Evolutionary conservation across 306 rosid genomes (phyloP).

Genomic region (Begonia fuchsioides): DNA sequence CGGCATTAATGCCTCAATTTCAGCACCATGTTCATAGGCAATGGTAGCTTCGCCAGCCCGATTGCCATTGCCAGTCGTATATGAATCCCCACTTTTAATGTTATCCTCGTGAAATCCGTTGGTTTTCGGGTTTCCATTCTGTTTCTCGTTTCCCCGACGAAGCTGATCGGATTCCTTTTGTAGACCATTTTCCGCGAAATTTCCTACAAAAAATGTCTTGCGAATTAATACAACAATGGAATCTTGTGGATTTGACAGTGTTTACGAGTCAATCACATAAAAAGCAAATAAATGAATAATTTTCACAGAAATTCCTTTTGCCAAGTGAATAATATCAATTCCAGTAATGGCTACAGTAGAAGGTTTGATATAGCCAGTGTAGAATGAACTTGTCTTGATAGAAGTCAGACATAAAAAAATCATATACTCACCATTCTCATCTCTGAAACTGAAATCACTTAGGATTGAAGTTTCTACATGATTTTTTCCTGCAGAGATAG

Average conservation of each 20-base stretch:
- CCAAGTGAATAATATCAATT: no score
- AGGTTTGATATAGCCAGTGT: no score
- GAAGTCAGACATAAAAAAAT: no score
- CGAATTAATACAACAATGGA: background rate
- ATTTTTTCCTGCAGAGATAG: no score
- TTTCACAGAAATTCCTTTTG: no score
- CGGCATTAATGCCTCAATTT: conserved; percentile 89
- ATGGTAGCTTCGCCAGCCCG: conserved; percentile 98
- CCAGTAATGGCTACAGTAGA: no score
- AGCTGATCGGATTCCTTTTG: conserved; percentile 31
- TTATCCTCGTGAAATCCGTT: conserved; percentile 47
- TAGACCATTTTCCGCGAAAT: conserved; percentile 32
- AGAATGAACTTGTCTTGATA: no score
- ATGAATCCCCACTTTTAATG: conserved; percentile 34
- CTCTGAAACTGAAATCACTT: no score
- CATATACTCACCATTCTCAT: no score
- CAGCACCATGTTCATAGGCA: conserved; percentile 94
- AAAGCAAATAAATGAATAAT: background rate
- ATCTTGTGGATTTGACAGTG: background rate
- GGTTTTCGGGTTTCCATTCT: conserved; percentile 43
- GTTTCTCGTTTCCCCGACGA: conserved; percentile 23
- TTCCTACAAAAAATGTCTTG: conserved; percentile 18
- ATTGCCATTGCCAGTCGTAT: conserved; percentile 75
- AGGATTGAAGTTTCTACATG: no score
- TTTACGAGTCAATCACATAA: background rate